Conservation (phyloP, 2,329 filamentous ascomycete genomes). For the Penicillium sp. region DNA sequence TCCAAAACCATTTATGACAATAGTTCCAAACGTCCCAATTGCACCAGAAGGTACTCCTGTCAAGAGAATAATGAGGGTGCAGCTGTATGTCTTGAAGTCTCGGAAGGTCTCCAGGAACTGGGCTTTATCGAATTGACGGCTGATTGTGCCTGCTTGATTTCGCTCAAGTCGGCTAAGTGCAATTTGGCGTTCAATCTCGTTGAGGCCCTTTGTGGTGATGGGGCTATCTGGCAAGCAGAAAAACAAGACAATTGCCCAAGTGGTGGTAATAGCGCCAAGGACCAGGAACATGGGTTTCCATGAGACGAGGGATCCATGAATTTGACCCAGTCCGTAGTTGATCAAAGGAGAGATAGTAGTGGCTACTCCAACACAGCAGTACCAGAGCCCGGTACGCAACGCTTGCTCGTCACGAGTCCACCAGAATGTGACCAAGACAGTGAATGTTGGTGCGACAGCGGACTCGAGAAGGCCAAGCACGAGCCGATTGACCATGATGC, state of each 20-base stretch:
- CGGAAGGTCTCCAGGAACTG: slow-evolving; percentile 1
- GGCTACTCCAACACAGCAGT: slow-evolving; percentile 2
- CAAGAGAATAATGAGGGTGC: background rate
- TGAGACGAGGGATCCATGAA: background rate
- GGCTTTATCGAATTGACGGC: slow-evolving; percentile 1
- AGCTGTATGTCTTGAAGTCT: slow-evolving; percentile 2
- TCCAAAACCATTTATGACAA: slow-evolving; percentile 2
- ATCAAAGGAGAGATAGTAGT: slow-evolving; percentile 2
- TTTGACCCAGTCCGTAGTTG: background rate
- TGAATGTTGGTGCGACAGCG: slow-evolving; percentile 3
- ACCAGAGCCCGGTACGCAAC: slow-evolving; percentile 3
- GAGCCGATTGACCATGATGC: background rate
- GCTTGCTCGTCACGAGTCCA: slow-evolving; percentile 5
- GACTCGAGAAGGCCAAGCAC: slow-evolving; percentile 1
- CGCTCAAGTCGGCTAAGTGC: background rate
- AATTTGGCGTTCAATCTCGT: background rate
- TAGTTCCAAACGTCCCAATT: slow-evolving; percentile 2
- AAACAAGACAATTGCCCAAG: background rate
- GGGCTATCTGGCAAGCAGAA: background rate
- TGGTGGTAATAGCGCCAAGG: background rate
- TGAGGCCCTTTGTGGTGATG: background rate
- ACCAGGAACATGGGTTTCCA: slow-evolving; percentile 4
- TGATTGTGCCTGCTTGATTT: slow-evolving; percentile 3
- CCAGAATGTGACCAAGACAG: slow-evolving; percentile 2
- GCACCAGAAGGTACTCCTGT: slow-evolving; percentile 2